Base-by-base conservation (phyloP, 116 monocot species). In the Posidonia oceanica region DNA sequence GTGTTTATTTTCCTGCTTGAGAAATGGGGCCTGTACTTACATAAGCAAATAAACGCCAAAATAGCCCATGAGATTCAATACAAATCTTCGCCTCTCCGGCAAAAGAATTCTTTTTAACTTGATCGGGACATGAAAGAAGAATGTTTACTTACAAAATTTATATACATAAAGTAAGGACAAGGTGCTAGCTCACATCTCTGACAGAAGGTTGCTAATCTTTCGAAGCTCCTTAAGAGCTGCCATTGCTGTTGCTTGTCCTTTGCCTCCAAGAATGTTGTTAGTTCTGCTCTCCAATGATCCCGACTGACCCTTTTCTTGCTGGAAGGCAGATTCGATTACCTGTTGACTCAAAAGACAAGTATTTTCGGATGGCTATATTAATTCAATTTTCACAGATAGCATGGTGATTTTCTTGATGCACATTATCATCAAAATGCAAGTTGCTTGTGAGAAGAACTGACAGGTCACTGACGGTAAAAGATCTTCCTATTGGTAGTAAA, bases 161-260 rank as follows among this genome's bases (percentile, higher is more conserved):
- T 76, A 12, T 63, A 63, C 61, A 42, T n/a, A 16, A n/a, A 22
- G 13, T 11, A 15, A 5, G 17, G 39, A 36, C 1, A 38, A 36
- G 6, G 16, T 44, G 17, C 48, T 67, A 4, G 14, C 60, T 84
- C 73, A 88, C 91, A 89, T 96, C 59, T 89, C 91, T 16, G 81
- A 72, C 2, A 96, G 71, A 48, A 88, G 53, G 72, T 81, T 91
- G 74, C 88, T 89, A 15, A 96, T 89, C 72, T 91, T 91, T 65
- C 96, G 84, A 68, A 96, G 91, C 80, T 96, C 89, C 67, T 87
- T 89, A 17, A 96, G 79, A 57, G 96, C 88, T 40, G 84, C 71
- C 74, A 87, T 78, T 11, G 91, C 96, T 16, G 84, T 82, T 13
- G 70, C 80, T 61, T 90, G 94, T 21, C 87, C 83, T 75, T 94